These are phyloP conservation scores for Podospora appendiculata DNA, from an alignment of 495 filamentous ascomycete genomes.

Conservation along the genomic window DNA sequence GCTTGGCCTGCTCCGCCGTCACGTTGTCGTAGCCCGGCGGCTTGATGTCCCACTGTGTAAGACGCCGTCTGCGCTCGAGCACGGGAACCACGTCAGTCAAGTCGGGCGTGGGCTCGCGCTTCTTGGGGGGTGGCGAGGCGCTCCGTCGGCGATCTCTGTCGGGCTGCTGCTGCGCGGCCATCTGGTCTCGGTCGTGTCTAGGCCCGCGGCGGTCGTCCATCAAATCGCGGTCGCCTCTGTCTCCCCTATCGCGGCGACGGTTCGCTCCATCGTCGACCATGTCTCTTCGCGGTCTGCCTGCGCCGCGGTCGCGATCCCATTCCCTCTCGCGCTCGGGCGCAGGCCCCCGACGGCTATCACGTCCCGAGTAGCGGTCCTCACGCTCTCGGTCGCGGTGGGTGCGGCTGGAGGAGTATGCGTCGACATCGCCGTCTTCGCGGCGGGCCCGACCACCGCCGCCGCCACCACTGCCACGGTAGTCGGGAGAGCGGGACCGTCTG, in stretches of 20 bases:
- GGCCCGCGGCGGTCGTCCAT: slow-evolving; percentile 33
- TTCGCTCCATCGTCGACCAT: slow-evolving; percentile 15
- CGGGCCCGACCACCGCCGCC: slow-evolving; percentile 33
- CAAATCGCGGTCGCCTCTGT: slow-evolving; percentile 35
- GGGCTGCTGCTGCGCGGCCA: slow-evolving; percentile 26
- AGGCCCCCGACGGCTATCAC: slow-evolving; percentile 34
- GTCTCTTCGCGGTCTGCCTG: slow-evolving; percentile 23
- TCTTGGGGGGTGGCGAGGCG: slow-evolving; percentile 72
- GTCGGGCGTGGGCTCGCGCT: slow-evolving; percentile 92
- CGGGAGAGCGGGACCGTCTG: slow-evolving; percentile 70
- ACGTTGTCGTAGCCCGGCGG: slow-evolving; percentile 97
- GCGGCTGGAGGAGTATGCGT: slow-evolving; percentile 84
- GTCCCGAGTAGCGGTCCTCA: slow-evolving; percentile 74
- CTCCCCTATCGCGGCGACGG: slow-evolving; percentile 33
- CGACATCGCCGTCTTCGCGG: slow-evolving; percentile 61
- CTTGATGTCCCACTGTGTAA: slow-evolving; percentile 99
- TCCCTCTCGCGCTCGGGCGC: slow-evolving; percentile 30
- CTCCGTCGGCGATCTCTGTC: slow-evolving; percentile 68
- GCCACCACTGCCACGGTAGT: slow-evolving; percentile 45
- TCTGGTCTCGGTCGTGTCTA: slow-evolving; percentile 27
- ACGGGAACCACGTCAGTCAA: slow-evolving; percentile 76
- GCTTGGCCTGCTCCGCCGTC: slow-evolving; percentile 95
- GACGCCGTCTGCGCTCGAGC: slow-evolving; percentile 72
- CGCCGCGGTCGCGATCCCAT: slow-evolving; percentile 66
- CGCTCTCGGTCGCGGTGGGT: slow-evolving; percentile 87